Conservation (phyloP, 2,329 filamentous ascomycete genomes). For the Pseudogymnoascus sp. region DNA sequence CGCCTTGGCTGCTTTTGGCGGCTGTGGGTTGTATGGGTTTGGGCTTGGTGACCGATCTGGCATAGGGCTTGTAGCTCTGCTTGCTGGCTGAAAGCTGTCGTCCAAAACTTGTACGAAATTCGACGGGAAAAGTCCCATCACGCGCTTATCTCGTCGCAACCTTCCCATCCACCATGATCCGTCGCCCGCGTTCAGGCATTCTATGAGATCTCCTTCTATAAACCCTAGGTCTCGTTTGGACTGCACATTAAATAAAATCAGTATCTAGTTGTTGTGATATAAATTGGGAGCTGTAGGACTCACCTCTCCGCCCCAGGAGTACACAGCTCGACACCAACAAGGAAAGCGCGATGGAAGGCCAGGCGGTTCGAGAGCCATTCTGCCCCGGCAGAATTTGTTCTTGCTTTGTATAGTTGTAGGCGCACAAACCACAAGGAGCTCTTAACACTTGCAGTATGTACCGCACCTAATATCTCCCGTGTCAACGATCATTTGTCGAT, state of each 20-base stretch:
- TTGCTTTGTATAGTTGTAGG: neutral
- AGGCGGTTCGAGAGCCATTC: slow-evolving; percentile 47
- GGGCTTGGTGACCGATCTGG: slow-evolving; percentile 25
- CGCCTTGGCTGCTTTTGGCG: slow-evolving; percentile 34
- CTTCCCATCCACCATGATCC: slow-evolving; percentile 98
- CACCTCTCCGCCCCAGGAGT: slow-evolving; percentile 86
- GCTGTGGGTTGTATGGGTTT: slow-evolving; percentile 24
- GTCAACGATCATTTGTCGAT: neutral
- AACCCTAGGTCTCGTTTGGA: slow-evolving; percentile 93
- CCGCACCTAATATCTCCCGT: slow-evolving; percentile 1
- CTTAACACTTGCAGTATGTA: neutral
- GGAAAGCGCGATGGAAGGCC: slow-evolving; percentile 71
- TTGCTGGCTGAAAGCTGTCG: slow-evolving; percentile 71
- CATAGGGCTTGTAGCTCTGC: slow-evolving; percentile 47
- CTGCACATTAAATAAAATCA: slow-evolving; percentile 31
- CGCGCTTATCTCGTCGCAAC: slow-evolving; percentile 78
- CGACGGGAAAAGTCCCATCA: slow-evolving; percentile 88
- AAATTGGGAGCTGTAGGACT: slow-evolving; percentile 7
- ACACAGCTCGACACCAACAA: slow-evolving; percentile 84
- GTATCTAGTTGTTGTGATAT: slow-evolving; percentile 9
- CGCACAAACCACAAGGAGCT: neutral
- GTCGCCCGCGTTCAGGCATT: slow-evolving; percentile 95
- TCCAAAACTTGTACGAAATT: slow-evolving; percentile 93
- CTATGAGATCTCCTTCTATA: slow-evolving; percentile 94
- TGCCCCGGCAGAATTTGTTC: neutral